Base-by-base conservation (phyloP, 169 alveolate species). In the Amoebophrya sp. region DNA sequence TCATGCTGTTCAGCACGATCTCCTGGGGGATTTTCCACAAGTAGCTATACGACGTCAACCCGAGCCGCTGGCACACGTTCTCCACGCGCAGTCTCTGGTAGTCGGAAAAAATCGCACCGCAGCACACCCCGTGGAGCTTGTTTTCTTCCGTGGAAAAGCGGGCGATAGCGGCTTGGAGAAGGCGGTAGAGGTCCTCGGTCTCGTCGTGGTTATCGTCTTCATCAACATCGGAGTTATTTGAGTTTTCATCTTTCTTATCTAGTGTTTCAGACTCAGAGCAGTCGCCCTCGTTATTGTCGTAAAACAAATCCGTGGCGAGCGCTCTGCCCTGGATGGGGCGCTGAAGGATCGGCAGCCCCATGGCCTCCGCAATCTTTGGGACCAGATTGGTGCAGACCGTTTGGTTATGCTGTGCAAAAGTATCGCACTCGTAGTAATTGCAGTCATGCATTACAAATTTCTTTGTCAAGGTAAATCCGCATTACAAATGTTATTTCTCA, bases 61-160 rank as follows among this genome's bases (percentile, higher is more conserved):
- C 93, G 39, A 91, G 90, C 89, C 98, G 77, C 77, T 93, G 94
- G 91, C 98, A 98, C 93, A 98, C 98, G 94, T 97, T 96, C 93
- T 97, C 98, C n/a, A 98, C 98, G 94, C 99, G 96, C 90, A 95
- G 94, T 92, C 98, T 96, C 92, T 98, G 98, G 94, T 98, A 98
- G 77, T 96, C 97, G 35, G 99, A 97, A 92, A 96, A 96, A 29
- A 98, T 97, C 39, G 99, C 99, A 7, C 99, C 99, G 89, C 98
- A 95, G 40, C 97, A 94, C 23, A 98, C 98, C 25, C 98, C 98
- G 90, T 97, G 94, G 39, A 97, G 95, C n/a, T n/a, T n/a, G n/a
- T n/a, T n/a, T n/a, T n/a, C n/a, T n/a, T n/a, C n/a, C 77, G 96
- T 97, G 38, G 97, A 97, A 91, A 93, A 94, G 77, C 90, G 91